These are phyloP conservation scores for Gillenia trifoliata DNA, from an alignment of 306 rosid species.

Conservation along the genomic window DNA sequence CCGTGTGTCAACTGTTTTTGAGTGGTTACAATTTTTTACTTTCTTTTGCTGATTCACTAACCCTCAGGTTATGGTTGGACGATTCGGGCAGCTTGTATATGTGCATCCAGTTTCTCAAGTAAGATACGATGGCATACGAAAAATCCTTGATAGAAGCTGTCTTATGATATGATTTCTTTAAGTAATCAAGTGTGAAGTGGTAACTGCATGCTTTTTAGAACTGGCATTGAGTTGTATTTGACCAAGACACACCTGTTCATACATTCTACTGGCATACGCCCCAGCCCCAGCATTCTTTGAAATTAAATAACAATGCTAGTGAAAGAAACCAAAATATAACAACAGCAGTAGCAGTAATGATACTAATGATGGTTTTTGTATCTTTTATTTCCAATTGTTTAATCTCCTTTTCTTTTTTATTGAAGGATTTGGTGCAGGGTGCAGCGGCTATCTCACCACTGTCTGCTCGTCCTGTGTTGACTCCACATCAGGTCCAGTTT, in stretches of 20 bases:
- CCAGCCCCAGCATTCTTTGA: background rate
- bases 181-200: background rate
- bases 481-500: constrained; percentile 55
- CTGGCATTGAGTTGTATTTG: background rate
- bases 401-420: constrained; percentile 21
- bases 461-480: constrained; percentile 50
- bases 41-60: constrained; percentile 14
- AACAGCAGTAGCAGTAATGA: background rate
- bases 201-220: background rate
- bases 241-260: background rate
- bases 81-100: constrained; percentile 70
- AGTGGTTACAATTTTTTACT: background rate
- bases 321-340: background rate
- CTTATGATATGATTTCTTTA: background rate
- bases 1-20: constrained; percentile 14
- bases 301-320: background rate
- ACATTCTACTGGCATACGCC: background rate
- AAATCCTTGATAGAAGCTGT: background rate
- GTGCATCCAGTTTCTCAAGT: constrained; percentile 80
- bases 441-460: constrained; percentile 44
- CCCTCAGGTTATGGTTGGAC: constrained; percentile 75
- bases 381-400: constrained; percentile 5
- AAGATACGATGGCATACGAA: constrained; percentile 20
- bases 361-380: background rate
- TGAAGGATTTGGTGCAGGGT: constrained; percentile 76